A percentile compares a stretch with the other conserved stretches of the same genome.
phyloP scores from a whole-genome alignment of 768 basidiomycete genomes.

The Macrolepiota fuliginosa region DNA sequence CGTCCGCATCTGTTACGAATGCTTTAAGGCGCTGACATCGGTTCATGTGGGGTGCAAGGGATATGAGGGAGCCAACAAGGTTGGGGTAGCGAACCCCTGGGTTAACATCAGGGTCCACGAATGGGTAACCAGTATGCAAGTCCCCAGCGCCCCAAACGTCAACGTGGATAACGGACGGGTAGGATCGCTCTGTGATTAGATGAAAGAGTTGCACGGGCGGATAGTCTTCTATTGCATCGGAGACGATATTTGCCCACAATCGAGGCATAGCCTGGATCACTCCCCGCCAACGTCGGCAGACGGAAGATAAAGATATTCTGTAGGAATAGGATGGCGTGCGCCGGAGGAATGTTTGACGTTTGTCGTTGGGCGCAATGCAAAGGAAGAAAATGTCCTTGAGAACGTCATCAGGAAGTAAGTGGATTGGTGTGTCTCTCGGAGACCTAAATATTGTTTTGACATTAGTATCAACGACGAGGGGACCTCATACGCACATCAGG shows the following conservation, averaged over 20 bases:
- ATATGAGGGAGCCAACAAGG: not conserved
- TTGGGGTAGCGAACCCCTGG: not conserved
- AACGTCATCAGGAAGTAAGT: constrained; percentile 8
- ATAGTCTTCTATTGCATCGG: not conserved
- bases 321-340: constrained; percentile 1
- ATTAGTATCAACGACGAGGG: not conserved
- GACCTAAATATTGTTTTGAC: not conserved
- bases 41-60: not conserved
- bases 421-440: not conserved
- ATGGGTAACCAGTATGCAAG: not conserved
- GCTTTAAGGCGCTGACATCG: not conserved
- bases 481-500: not conserved
- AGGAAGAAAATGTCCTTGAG: constrained; percentile 7
- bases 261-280: not conserved
- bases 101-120: not conserved
- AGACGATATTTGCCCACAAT: constrained; percentile 2
- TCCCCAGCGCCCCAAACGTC: constrained; percentile 3
- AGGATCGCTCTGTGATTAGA: not conserved
- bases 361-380: not conserved
- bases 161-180: not conserved
- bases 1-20: not conserved
- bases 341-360: not conserved
- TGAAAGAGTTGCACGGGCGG: constrained; percentile 1
- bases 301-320: constrained; percentile 2
- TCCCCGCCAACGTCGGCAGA: constrained; percentile 7